A percentile compares a stretch with the other conserved stretches of the same genome.
Evolutionary conservation across 169 alveolate genomes (phyloP).

Genomic region (Cryptosporidium bovis): DNA sequence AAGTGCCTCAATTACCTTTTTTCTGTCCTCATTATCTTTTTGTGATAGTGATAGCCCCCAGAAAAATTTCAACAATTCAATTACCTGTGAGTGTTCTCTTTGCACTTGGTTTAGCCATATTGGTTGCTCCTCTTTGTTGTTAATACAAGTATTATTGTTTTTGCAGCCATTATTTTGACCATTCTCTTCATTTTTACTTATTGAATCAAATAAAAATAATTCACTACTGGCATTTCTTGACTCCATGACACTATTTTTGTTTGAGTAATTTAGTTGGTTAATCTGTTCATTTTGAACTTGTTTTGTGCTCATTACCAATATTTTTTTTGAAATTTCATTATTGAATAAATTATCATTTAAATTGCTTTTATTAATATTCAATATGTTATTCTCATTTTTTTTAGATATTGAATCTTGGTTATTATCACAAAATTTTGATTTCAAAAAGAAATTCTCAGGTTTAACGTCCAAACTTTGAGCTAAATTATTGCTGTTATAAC

Average conservation of each 20-base stretch:
- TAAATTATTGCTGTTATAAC: neutral
- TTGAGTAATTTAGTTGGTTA: slow-evolving; percentile 14
- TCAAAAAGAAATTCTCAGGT: slow-evolving; percentile 37
- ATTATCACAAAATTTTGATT: neutral
- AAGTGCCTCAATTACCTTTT: slow-evolving; percentile 37
- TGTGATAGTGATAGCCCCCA: slow-evolving; percentile 47
- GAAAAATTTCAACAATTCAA: slow-evolving; percentile 34
- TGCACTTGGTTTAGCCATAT: slow-evolving; percentile 57
- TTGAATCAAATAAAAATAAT: too few species aligned
- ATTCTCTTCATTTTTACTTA: neutral
- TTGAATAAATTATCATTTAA: neutral
- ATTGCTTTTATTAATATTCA: neutral
- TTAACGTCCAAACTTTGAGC: slow-evolving; percentile 17
- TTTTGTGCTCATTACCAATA: slow-evolving; percentile 41
- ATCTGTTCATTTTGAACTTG: slow-evolving; percentile 66
- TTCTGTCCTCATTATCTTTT: slow-evolving; percentile 56
- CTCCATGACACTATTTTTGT: slow-evolving; percentile 13
- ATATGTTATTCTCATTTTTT: neutral
- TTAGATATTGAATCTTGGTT: neutral
- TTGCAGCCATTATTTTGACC: neutral
- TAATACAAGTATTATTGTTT: neutral
- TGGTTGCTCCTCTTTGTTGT: slow-evolving; percentile 29
- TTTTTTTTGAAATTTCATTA: slow-evolving; percentile 1
- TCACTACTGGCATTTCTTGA: neutral
- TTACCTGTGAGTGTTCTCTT: slow-evolving; percentile 28